Base-by-base conservation (phyloP, 768 basidiomycete genomes). In the Rhizopogon vesiculosus region DNA sequence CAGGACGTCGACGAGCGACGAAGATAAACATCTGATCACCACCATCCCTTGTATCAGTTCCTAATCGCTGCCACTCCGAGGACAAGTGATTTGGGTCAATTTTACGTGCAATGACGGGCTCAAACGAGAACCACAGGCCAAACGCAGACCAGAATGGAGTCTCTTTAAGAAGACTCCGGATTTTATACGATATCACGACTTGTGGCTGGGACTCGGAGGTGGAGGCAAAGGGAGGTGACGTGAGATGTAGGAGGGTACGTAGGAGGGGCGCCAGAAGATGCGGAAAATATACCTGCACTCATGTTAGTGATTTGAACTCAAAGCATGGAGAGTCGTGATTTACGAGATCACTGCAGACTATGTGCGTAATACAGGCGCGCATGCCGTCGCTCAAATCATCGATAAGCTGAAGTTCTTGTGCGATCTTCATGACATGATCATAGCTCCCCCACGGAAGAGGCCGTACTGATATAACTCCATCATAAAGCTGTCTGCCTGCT, bases 261-360 rank as follows among this genome's bases (percentile, higher is more conserved):
- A 95, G 73, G 16, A 95, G 79, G 5, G 88, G 88, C 0, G 84
- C 88, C 10, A 91, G 76, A 1, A 95, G 80, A 56, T 89, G 83
- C 0, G 90, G 89, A 64, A 94, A 94, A 69, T 95, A 95, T 12
- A 95, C 81, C 88, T 93, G 60, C 8, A 55, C 29, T 49, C 33
- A 54, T 45, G n/a, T 59, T 16, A 48, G 49, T 29, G n/a, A 42
- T 35, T 25, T 35, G 31, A 56, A 16, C 33, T 42, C 15, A 7
- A 29, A 46, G 10, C 18, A 38, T 15, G 15, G 25, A 52, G 10
- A 53, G n/a, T 31, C 41, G 60, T 33, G 41, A 78, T 84, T 65
- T 72, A 91, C 91, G 53, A 94, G 78, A 70, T 93, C 91, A 66
- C 92, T 93, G 69, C 91, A 90, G 19, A 93, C 67, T 44, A 94